Percentiles rank a stretch among this genome's conserved stretches.
Conservation (phyloP, 441 rosid species). For the Pelargonium australe region DNA sequence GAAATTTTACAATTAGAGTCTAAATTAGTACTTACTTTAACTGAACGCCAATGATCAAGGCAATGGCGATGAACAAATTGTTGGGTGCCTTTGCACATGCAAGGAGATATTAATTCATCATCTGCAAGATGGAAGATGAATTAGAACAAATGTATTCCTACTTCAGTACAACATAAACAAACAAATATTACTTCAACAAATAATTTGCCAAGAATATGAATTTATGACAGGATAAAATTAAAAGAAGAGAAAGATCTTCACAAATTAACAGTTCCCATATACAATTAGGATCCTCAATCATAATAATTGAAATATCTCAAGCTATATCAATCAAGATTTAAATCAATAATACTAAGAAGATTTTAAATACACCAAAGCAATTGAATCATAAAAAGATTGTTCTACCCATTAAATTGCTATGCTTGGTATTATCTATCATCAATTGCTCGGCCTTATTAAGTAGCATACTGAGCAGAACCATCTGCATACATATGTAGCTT, state of each 20-base stretch:
- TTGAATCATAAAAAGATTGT: neutral
- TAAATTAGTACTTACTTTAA: slow-evolving; percentile 40
- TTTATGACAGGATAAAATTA: neutral
- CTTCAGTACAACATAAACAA: neutral
- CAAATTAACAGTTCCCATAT: too few species aligned
- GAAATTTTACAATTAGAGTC: slow-evolving; percentile 1
- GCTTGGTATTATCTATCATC: neutral
- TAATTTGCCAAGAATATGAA: neutral
- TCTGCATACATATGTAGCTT: neutral
- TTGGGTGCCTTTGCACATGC: slow-evolving; percentile 99
- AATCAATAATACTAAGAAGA: neutral
- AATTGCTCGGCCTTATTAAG: neutral
- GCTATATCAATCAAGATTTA: neutral
- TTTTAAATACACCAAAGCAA: neutral
- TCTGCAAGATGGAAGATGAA: slow-evolving; percentile 30
- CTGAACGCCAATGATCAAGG: slow-evolving; percentile 96
- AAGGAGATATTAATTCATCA: slow-evolving; percentile 92
- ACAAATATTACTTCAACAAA: neutral
- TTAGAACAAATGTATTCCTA: neutral
- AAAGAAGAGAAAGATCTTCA: too few species aligned
- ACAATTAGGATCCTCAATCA: neutral
- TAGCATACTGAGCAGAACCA: neutral
- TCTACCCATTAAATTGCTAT: neutral
- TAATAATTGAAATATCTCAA: neutral
- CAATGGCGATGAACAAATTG: slow-evolving; percentile 94